phyloP scores from a whole-genome alignment of 805 yeast genomes.

The Ogataea sp. region DNA sequence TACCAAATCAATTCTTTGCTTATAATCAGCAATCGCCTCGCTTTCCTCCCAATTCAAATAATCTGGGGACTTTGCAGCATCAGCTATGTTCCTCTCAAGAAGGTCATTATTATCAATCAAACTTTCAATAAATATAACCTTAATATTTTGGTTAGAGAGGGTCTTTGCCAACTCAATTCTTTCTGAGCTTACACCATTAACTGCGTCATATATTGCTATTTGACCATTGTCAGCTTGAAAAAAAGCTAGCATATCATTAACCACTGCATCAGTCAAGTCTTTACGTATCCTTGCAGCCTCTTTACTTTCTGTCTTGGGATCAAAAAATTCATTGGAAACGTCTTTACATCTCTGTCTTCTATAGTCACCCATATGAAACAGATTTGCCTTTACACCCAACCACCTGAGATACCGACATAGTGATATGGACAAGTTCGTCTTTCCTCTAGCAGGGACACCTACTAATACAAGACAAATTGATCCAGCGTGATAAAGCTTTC shows the following conservation, averaged over 20 bases:
- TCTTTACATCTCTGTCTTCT: constrained; percentile 50
- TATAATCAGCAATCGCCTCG: constrained; percentile 70
- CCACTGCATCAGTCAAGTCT: constrained; percentile 52
- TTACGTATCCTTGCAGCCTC: constrained; percentile 48
- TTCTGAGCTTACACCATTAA: constrained; percentile 70
- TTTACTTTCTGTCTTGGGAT: constrained; percentile 38
- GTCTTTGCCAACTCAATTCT: constrained; percentile 49
- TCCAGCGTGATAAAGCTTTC: constrained; percentile 92
- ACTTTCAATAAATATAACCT: constrained; percentile 82
- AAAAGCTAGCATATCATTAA: constrained; percentile 61
- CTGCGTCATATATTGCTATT: constrained; percentile 93
- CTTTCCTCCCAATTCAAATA: constrained; percentile 68
- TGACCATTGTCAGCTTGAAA: constrained; percentile 79
- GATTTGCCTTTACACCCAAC: constrained; percentile 91
- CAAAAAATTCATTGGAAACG: constrained; percentile 64
- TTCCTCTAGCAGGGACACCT: constrained; percentile 94
- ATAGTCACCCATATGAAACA: constrained; percentile 89
- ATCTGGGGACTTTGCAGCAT: constrained; percentile 84
- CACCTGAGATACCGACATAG: constrained; percentile 88
- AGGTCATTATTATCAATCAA: constrained; percentile 66
- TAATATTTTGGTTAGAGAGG: constrained; percentile 54
- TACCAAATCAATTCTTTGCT: constrained; percentile 59
- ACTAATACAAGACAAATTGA: constrained; percentile 80
- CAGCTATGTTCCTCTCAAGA: constrained; percentile 67
- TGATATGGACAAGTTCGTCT: constrained; percentile 87